These are phyloP conservation scores for Lodderomyces pseudojiufengensis DNA, from an alignment of 1,139 yeast genomes.

Conservation along the genomic window DNA sequence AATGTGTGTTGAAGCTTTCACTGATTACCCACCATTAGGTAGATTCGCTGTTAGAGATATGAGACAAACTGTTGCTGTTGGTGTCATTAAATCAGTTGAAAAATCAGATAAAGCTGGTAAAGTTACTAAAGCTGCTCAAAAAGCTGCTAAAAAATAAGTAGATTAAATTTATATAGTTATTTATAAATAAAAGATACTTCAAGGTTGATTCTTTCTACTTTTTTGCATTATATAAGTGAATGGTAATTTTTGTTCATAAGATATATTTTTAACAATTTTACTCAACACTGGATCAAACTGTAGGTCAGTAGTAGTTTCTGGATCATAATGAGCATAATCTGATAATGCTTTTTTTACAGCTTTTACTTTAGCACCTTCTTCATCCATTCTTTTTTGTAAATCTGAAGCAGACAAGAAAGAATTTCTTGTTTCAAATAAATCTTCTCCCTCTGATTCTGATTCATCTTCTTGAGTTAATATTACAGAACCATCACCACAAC, in stretches of 20 bases:
- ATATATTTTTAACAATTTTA: slow-evolving; percentile 8
- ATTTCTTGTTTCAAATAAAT: slow-evolving; percentile 1
- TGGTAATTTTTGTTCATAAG: slow-evolving; percentile 1
- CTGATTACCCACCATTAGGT: slow-evolving; percentile 98
- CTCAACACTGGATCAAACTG: slow-evolving; percentile 12
- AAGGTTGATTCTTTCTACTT: background rate
- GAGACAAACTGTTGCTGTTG: slow-evolving; percentile 99
- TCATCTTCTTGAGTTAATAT: slow-evolving; percentile 11
- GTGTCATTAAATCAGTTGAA: slow-evolving; percentile 98
- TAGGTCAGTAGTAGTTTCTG: slow-evolving; percentile 18
- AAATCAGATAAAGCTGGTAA: slow-evolving; percentile 94
- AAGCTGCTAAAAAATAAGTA: slow-evolving; percentile 95
- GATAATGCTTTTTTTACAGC: slow-evolving; percentile 54
- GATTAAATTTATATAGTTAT: background rate
- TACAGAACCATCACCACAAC: slow-evolving; percentile 41
- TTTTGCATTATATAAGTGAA: slow-evolving; percentile 4
- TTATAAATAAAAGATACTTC: background rate
- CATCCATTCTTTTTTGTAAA: slow-evolving; percentile 10
- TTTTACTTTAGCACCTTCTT: slow-evolving; percentile 29
- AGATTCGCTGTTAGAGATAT: slow-evolving; percentile 99
- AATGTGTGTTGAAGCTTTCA: slow-evolving; percentile 95
- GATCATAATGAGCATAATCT: slow-evolving; percentile 62
- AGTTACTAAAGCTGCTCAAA: slow-evolving; percentile 99
- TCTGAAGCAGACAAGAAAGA: slow-evolving; percentile 49
- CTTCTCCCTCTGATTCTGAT: slow-evolving; percentile 13